A percentile compares a stretch with the other conserved stretches of the same genome.
These are phyloP conservation scores for Phytophthora fragariaefolia DNA, from an alignment of 352 stramenopile genomes.

Conservation along the genomic window DNA sequence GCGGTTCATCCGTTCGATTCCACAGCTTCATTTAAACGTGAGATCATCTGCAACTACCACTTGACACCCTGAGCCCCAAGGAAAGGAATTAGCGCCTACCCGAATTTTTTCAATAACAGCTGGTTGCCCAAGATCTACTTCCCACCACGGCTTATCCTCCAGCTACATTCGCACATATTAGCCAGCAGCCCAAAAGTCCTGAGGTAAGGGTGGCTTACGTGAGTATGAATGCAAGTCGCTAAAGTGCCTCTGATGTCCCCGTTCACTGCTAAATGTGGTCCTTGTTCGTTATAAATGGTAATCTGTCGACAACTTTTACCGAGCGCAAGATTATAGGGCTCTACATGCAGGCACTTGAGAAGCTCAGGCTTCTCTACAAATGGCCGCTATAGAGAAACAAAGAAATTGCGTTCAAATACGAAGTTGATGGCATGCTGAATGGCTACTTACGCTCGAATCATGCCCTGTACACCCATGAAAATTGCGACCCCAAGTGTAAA, in stretches of 20 bases:
- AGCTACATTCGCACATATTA: conserved; percentile 48
- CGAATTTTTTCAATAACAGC: conserved; percentile 82
- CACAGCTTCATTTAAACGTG: conserved; percentile 79
- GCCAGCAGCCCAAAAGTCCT: too few species aligned
- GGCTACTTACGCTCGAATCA: conserved; percentile 37
- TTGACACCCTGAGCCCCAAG: not conserved
- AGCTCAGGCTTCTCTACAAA: conserved; percentile 85
- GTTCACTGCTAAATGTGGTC: conserved; percentile 84
- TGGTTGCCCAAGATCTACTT: conserved; percentile 90
- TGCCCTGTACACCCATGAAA: conserved; percentile 91
- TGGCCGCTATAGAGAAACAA: conserved; percentile 31
- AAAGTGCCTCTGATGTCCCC: conserved; percentile 75
- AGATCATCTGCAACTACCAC: too few species aligned
- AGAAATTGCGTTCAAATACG: too few species aligned
- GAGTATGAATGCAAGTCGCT: conserved; percentile 87
- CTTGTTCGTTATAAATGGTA: conserved; percentile 91
- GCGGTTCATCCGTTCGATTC: conserved; percentile 92
- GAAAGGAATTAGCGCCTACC: conserved; percentile 28
- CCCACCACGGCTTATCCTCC: conserved; percentile 94
- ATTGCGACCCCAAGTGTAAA: conserved; percentile 95
- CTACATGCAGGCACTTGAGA: conserved; percentile 82
- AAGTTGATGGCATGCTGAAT: too few species aligned
- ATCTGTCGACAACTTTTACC: conserved; percentile 82
- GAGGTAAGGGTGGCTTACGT: conserved; percentile 46
- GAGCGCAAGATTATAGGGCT: conserved; percentile 91